phyloP scores from a whole-genome alignment of 306 rosid genomes.

The Cucurbita ficifolia region DNA sequence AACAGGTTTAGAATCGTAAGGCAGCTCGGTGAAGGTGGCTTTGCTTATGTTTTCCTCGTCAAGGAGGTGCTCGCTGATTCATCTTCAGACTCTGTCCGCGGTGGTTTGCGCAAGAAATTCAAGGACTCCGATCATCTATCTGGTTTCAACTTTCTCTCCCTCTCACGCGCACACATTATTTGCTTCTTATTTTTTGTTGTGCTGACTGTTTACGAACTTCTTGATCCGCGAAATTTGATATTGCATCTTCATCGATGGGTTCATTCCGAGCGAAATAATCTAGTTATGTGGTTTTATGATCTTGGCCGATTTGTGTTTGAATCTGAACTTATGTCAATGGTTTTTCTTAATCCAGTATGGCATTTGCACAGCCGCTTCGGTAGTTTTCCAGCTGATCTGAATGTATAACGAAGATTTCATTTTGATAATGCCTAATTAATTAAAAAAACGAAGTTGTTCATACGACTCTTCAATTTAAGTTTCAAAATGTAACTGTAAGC shows the following conservation, averaged over 20 bases:
- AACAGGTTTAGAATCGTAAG: constrained; percentile 72
- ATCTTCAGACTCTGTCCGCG: constrained; percentile 18
- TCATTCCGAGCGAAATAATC: background rate
- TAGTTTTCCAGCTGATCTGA: background rate
- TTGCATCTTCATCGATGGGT: background rate
- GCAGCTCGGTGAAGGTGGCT: constrained; percentile 99
- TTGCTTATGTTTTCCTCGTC: constrained; percentile 72
- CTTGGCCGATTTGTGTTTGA: background rate
- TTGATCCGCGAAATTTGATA: background rate
- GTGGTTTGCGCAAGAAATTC: constrained; percentile 51
- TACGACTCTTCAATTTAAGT: background rate
- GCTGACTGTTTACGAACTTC: background rate
- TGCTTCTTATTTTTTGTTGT: background rate
- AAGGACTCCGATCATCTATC: constrained; percentile 67
- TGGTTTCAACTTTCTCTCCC: constrained; percentile 29
- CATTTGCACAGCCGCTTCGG: background rate
- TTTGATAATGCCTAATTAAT: background rate
- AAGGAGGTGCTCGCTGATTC: constrained; percentile 52
- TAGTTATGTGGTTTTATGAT: background rate
- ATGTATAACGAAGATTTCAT: background rate
- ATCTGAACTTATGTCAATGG: background rate
- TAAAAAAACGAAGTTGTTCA: background rate
- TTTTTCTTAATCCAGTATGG: background rate
- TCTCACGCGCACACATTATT: background rate
- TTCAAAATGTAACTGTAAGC: background rate